phyloP scores from a whole-genome alignment of 2,329 filamentous ascomycete species.

The Neonectria coccinea region DNA sequence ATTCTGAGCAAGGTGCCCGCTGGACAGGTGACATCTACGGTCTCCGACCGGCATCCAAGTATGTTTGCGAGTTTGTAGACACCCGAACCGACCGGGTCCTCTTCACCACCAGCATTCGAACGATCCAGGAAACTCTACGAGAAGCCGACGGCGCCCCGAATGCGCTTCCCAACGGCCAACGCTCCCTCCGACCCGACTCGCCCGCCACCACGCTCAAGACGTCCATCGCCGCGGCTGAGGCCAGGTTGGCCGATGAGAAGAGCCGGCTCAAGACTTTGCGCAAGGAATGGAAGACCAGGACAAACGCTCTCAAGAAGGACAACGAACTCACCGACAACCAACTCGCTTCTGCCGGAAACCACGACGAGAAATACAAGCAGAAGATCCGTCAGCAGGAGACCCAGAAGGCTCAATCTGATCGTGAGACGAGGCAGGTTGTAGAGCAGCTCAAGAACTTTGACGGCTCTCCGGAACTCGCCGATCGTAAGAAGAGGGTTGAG shows the following conservation, averaged over 20 bases:
- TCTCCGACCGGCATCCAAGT: constrained; percentile 78
- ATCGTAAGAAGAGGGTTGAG: constrained; percentile 67
- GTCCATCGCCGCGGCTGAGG: constrained; percentile 78
- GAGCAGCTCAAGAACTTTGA: constrained; percentile 74
- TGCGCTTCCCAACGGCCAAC: constrained; percentile 60
- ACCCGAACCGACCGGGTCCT: constrained; percentile 73
- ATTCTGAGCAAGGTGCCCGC: constrained; percentile 58
- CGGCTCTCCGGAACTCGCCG: constrained; percentile 71
- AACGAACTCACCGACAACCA: constrained; percentile 76
- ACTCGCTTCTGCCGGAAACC: constrained; percentile 75
- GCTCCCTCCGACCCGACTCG: constrained; percentile 77
- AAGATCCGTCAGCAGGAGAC: constrained; percentile 81
- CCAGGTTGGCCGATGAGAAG: constrained; percentile 76
- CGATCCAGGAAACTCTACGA: constrained; percentile 60
- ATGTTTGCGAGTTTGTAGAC: constrained; percentile 82
- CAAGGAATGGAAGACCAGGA: constrained; percentile 79
- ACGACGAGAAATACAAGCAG: constrained; percentile 80
- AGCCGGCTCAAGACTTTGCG: constrained; percentile 76
- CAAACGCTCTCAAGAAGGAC: constrained; percentile 77
- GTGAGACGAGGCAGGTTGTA: constrained; percentile 65
- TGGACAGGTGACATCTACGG: constrained; percentile 81
- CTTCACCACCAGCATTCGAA: constrained; percentile 79
- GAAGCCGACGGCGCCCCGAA: constrained; percentile 48
- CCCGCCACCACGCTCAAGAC: constrained; percentile 81
- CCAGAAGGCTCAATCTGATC: constrained; percentile 74